phyloP scores from a whole-genome alignment of 2,329 filamentous ascomycete species.

The Colletotrichum tamarilloi region DNA sequence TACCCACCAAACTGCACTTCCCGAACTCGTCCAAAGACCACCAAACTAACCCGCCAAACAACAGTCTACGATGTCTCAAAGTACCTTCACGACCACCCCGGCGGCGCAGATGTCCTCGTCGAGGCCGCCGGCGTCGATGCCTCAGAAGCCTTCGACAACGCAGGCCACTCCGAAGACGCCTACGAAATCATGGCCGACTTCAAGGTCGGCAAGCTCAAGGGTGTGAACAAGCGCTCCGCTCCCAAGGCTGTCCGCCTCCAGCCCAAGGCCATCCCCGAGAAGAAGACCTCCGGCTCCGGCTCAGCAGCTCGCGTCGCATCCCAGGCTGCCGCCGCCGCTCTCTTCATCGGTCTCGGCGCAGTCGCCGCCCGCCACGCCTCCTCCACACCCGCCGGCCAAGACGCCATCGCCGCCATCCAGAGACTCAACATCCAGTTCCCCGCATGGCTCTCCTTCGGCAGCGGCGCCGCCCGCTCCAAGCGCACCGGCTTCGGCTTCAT shows the following conservation, averaged over 20 bases:
- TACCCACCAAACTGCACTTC: neutral
- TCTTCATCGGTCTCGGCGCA: slow-evolving; percentile 38
- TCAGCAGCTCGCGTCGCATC: slow-evolving; percentile 24
- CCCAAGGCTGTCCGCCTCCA: slow-evolving; percentile 40
- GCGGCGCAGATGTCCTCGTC: slow-evolving; percentile 81
- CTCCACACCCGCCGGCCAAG: slow-evolving; percentile 25
- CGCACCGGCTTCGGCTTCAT: slow-evolving; percentile 46
- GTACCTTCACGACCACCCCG: slow-evolving; percentile 71
- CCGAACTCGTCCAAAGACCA: neutral
- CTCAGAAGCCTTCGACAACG: slow-evolving; percentile 84
- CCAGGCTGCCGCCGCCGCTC: slow-evolving; percentile 35
- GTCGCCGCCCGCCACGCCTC: slow-evolving; percentile 38
- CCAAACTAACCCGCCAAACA: neutral
- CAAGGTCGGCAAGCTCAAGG: slow-evolving; percentile 51
- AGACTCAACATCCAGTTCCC: slow-evolving; percentile 32
- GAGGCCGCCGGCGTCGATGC: slow-evolving; percentile 84
- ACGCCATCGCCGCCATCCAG: slow-evolving; percentile 33
- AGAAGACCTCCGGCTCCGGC: slow-evolving; percentile 6
- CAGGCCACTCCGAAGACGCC: slow-evolving; percentile 79
- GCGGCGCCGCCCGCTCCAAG: slow-evolving; percentile 13
- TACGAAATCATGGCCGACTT: slow-evolving; percentile 54
- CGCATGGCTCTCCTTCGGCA: slow-evolving; percentile 13
- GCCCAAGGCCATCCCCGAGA: slow-evolving; percentile 22
- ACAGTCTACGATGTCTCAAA: slow-evolving; percentile 69
- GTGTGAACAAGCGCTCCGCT: slow-evolving; percentile 38